Evolutionary conservation across 108 stramenopile genomes (phyloP).

Genomic region (Chaetoceros muelleri): DNA sequence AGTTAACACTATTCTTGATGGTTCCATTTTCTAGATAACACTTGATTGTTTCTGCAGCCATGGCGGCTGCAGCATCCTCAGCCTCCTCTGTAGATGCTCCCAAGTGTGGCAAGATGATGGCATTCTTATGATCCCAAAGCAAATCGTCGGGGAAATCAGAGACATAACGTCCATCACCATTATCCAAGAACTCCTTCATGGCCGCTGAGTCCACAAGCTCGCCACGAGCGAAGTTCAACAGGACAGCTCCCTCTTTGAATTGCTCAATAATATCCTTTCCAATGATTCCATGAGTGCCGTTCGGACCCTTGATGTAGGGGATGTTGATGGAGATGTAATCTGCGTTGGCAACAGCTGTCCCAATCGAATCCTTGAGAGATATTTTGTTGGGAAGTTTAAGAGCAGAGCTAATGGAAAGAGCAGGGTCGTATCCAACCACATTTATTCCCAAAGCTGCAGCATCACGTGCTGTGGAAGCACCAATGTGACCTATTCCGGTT

Average conservation of each 20-base stretch:
- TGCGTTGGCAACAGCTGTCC: conserved; percentile 55
- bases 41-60: conserved; percentile 85
- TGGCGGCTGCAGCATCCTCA: conserved; percentile 87
- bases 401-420: conserved; percentile 78
- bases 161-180: conserved; percentile 61
- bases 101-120: conserved; percentile 87
- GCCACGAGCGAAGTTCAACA: conserved; percentile 94
- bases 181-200: conserved; percentile 78
- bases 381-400: conserved; percentile 63
- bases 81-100: conserved; percentile 96
- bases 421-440: conserved; percentile 86
- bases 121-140: conserved; percentile 77
- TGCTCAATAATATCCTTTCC: conserved; percentile 53
- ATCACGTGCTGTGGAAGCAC: conserved; percentile 56
- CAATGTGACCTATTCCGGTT: conserved; percentile 41
- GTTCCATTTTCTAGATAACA: conserved; percentile 78
- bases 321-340: conserved; percentile 94
- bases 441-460: conserved; percentile 61
- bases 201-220: conserved; percentile 89
- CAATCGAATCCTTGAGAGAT: conserved; percentile 55
- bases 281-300: conserved; percentile 85
- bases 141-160: conserved; percentile 85
- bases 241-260: conserved; percentile 73
- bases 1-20: conserved; percentile 86
- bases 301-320: conserved; percentile 89